Evolutionary conservation across 495 filamentous ascomycete species (phyloP).

Genomic region (Penicillium canescens): DNA sequence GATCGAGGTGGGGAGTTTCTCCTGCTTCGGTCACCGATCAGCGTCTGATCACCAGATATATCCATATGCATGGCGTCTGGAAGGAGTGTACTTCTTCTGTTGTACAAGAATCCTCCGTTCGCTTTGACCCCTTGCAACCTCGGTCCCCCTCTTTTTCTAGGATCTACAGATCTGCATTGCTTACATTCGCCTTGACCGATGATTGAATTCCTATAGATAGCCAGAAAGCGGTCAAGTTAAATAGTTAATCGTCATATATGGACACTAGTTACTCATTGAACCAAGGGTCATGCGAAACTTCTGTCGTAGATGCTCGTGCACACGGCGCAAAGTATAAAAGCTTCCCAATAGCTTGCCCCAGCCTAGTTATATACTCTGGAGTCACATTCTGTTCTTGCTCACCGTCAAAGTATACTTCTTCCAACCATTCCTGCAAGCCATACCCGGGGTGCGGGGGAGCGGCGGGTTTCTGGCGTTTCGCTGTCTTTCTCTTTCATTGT

Average conservation of each 20-base stretch:
- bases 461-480: conserved; percentile 11
- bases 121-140: no score
- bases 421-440: conserved; percentile 35
- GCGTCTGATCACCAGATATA: no score
- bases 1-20: neutral
- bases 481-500: conserved; percentile 14
- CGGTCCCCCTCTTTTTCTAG: no score
- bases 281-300: conserved; percentile 37
- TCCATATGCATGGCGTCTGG: no score
- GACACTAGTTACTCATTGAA: conserved; percentile 17
- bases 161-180: no score
- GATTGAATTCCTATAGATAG: no score
- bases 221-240: no score
- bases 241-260: no score
- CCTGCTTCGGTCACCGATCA: no score
- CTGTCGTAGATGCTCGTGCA: conserved; percentile 30
- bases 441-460: conserved; percentile 14
- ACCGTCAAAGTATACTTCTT: conserved; percentile 36
- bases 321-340: conserved; percentile 34
- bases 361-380: conserved; percentile 27
- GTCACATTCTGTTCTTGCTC: conserved; percentile 25
- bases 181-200: no score
- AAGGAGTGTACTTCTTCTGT: no score
- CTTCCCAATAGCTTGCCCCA: conserved; percentile 30
- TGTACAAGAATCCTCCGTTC: no score